phyloP scores from a whole-genome alignment of 805 yeast species.

The Maudiozyma serrabonitensis region DNA sequence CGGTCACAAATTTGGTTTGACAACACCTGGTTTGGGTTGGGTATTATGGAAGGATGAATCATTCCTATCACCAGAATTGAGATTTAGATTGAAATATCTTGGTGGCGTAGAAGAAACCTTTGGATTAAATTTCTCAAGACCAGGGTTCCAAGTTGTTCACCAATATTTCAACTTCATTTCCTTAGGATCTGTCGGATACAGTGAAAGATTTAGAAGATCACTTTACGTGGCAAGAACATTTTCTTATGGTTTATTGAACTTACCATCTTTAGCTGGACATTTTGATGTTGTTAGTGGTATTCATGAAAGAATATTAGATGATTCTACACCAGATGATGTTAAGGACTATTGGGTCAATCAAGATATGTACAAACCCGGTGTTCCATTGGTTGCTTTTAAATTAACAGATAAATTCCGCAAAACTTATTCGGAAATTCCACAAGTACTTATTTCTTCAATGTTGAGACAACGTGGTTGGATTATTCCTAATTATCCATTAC shows the following conservation, averaged over 20 bases:
- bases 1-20: constrained; percentile 88
- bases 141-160: constrained; percentile 83
- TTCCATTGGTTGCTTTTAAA: constrained; percentile 85
- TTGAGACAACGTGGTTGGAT: constrained; percentile 78
- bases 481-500: constrained; percentile 81
- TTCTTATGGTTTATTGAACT: constrained; percentile 35
- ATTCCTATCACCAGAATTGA: constrained; percentile 58
- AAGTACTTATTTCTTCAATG: constrained; percentile 59
- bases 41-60: constrained; percentile 64
- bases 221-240: constrained; percentile 64
- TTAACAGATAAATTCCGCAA: constrained; percentile 48
- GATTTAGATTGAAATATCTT: constrained; percentile 70
- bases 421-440: constrained; percentile 73
- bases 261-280: constrained; percentile 53
- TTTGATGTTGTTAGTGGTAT: constrained; percentile 70
- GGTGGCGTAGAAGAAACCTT: constrained; percentile 87
- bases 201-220: constrained; percentile 49
- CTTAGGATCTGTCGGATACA: constrained; percentile 66
- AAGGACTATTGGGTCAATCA: constrained; percentile 30
- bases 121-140: constrained; percentile 81
- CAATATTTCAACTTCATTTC: constrained; percentile 76
- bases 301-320: constrained; percentile 47
- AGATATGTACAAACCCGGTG: constrained; percentile 54
- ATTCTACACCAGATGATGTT: constrained; percentile 11
- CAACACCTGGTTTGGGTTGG: constrained; percentile 92